A percentile compares a stretch with the other conserved stretches of the same genome.
These are phyloP conservation scores for Saussurea involucrata DNA, from an alignment of 129 eudicot genomes.

Conservation along the genomic window DNA sequence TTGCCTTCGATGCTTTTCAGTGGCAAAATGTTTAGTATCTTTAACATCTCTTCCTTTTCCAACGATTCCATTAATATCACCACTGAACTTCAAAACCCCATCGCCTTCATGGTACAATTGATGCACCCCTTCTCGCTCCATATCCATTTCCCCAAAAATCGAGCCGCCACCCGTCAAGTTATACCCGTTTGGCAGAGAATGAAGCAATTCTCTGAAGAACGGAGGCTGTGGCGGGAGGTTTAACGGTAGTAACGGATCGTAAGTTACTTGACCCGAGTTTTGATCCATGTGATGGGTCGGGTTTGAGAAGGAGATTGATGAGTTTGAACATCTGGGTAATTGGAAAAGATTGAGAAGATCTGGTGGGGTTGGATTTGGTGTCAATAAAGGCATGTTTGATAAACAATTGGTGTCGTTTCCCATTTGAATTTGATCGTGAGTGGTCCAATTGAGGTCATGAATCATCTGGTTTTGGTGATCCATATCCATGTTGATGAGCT, in stretches of 20 bases:
- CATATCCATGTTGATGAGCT: constrained; percentile 41
- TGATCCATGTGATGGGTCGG: constrained; percentile 26
- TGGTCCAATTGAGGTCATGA: constrained; percentile 27
- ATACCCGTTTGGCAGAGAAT: constrained; percentile 62
- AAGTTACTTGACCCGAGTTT: constrained; percentile 20
- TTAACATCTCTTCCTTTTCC: constrained; percentile 39
- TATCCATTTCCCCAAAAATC: constrained; percentile 54
- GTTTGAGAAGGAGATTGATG: constrained; percentile 50
- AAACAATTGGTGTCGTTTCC: constrained; percentile 16
- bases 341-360: constrained; percentile 72
- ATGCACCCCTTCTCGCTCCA: constrained; percentile 42
- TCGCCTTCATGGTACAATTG: constrained; percentile 57
- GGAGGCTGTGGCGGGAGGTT: constrained; percentile 89
- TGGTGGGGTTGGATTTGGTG: constrained; percentile 50
- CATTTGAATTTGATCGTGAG: constrained; percentile 30
- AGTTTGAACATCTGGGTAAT: constrained; percentile 49
- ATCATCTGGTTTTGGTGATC: constrained; percentile 38
- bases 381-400: constrained; percentile 27
- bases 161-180: constrained; percentile 28
- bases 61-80: constrained; percentile 43
- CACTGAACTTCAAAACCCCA: constrained; percentile 61
- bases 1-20: constrained; percentile 78
- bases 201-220: constrained; percentile 62
- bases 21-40: constrained; percentile 62
- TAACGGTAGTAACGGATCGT: constrained; percentile 62